Base-by-base conservation (phyloP, 345 rosid genomes). In the Reutealis trisperma region DNA sequence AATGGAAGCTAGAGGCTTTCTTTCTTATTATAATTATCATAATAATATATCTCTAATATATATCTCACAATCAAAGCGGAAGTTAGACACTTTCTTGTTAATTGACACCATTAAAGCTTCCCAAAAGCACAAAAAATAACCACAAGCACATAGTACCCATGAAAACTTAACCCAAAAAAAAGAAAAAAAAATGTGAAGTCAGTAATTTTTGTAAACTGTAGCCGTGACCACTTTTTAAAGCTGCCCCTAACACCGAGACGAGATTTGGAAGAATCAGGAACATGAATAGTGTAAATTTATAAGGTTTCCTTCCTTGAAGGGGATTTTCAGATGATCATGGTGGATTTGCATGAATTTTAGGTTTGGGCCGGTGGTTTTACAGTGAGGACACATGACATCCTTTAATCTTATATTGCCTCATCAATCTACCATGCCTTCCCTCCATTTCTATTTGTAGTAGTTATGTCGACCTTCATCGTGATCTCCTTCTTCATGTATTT, bases 391-490 rank as follows among this genome's bases (percentile, higher is more conserved):
- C 30, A 1, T 27, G 30, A 27, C 30, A 1, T 27, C 30, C 30
- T 27, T 27, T 27, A 27, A 27, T 27, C 30, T 27, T 27, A 44
- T 0, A 93, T 96, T 4, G 89, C 70, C 44, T 98, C 78, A 63
- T 95, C 99, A n/a, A 87, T 86, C 3, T 75, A 66, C 6, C 99
- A 98, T 1, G 97, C 99, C 82, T 88, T 90, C 24, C 99, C 99
- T 32, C 99, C 99, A 60, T 98, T 98, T 9, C 98, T 82, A 86
- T 88, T 95, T 8, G 99, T 95, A 22, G 86, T 83, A n/a, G 99
- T 98, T 1, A 97, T 97, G 80, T 95, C 99, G 59, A 86, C 78
- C 87, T 95, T 95, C 19, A 94, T 79, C 11, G 90, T 1, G 30
- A 95, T 83, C 88, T 93, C 99, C 93, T 95, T 93, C n/a, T n/a